phyloP scores from a whole-genome alignment of 2,329 filamentous ascomycete species.

The Ophiostoma australiae region DNA sequence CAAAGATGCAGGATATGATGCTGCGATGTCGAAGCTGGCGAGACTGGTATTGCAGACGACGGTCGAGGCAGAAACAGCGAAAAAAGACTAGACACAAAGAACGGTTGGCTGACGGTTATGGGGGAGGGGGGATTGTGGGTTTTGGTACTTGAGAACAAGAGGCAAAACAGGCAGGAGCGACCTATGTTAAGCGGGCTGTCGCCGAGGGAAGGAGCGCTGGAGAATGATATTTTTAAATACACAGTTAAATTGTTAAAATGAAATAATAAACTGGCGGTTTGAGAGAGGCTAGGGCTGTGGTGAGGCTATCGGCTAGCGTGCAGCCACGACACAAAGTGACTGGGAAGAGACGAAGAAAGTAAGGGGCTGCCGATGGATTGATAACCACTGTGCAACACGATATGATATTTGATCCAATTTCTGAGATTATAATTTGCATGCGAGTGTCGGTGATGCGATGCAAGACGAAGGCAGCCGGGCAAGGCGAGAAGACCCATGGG shows the following conservation, averaged over 20 bases:
- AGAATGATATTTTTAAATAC: neutral
- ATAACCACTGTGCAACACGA: neutral
- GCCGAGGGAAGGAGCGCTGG: neutral
- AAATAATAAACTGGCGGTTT: neutral
- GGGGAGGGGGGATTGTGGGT: neutral
- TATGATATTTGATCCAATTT: neutral
- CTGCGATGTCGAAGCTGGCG: neutral
- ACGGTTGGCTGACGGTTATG: neutral
- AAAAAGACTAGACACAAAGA: neutral
- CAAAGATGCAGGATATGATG: neutral
- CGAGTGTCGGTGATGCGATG: too few species aligned
- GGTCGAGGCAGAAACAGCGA: slow-evolving; percentile 1
- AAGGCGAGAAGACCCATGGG: too few species aligned
- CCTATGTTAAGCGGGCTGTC: neutral
- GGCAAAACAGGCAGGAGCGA: slow-evolving; percentile 1
- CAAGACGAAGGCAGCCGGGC: too few species aligned
- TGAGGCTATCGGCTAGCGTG: neutral
- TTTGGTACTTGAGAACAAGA: neutral
- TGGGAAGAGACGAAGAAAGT: neutral
- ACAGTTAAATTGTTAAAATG: neutral
- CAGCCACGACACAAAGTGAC: neutral
- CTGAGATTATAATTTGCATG: too few species aligned
- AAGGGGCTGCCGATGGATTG: neutral
- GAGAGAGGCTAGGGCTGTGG: neutral
- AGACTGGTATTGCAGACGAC: neutral